Base-by-base conservation (phyloP, 805 yeast species). In the Zygosaccharomyces lentus region DNA sequence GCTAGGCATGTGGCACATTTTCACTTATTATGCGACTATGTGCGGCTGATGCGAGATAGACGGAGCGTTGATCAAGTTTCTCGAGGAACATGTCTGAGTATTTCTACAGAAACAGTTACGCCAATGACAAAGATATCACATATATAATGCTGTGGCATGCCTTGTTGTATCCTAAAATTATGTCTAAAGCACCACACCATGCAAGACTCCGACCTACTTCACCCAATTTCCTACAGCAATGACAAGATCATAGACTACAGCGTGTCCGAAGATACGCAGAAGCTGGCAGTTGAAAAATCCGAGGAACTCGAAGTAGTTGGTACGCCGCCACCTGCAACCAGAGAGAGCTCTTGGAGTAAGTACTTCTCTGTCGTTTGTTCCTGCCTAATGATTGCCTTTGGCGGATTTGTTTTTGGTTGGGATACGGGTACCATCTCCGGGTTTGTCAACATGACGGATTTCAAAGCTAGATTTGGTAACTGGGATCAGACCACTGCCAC, bases 391-490 rank as follows among this genome's bases (percentile, higher is more conserved):
- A 57, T 58, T 45, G 59, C 62, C 21, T 58, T 58, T 43, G 62
- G 62, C 49, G 62, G 62, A 30, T 77, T 80, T 78, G 83, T 82
- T 39, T 82, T 81, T 56, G 88, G 88, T 53, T 82, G 82, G 75
- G 88, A 82, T 68, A 82, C 87, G 27, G 88, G 88, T 72, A 82
- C 87, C 52, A 80, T 82, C 60, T 78, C 85, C n/a, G 87, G 87
- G 51, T 80, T 82, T 57, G 82, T 82, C 46, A 76, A 78, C 60
- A 64, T 63, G 59, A 55, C 75, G 15, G 84, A 81, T 59, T 82
- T 77, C 68, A 62, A 66, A 42, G 52, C 58, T 34, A 72, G 87
- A 60, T 84, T 82, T 55, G 89, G 87, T 61, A 44, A 51, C 19
- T 34, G 17, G 21, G 49, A 53, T 36, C 71, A 74, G 50, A 17